phyloP scores from a whole-genome alignment of 306 rosid species.

The Mucuna pruriens region DNA sequence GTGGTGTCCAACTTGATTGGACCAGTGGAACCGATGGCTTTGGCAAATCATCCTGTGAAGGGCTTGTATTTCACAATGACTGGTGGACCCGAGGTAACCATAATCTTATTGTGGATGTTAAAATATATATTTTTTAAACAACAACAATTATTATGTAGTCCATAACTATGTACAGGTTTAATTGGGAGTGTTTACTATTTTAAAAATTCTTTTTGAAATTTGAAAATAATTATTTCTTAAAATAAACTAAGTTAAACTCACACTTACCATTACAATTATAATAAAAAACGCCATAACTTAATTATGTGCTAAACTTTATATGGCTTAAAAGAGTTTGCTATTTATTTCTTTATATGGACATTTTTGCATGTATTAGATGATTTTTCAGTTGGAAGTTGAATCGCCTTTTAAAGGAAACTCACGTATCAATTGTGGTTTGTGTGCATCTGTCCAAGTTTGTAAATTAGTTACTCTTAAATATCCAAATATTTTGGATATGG shows the following conservation, averaged over 20 bases:
- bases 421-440: neutral
- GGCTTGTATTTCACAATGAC: slow-evolving; percentile 47
- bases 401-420: too few relatives aligned
- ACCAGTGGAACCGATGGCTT: slow-evolving; percentile 56
- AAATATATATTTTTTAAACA: too few relatives aligned
- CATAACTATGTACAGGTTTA: neutral
- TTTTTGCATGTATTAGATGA: too few relatives aligned
- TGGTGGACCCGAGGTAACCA: slow-evolving; percentile 56
- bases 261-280: neutral
- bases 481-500: neutral
- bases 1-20: slow-evolving; percentile 57
- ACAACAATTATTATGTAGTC: neutral
- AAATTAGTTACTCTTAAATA: neutral
- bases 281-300: too few relatives aligned
- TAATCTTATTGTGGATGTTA: neutral
- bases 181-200: neutral
- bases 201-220: neutral
- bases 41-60: slow-evolving; percentile 48
- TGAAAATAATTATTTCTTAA: neutral
- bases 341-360: too few relatives aligned
- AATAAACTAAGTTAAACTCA: neutral
- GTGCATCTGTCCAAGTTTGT: neutral
- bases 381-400: too few relatives aligned
- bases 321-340: too few relatives aligned
- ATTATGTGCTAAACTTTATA: too few relatives aligned